These are phyloP conservation scores for Saccharomycopsis amapae DNA, from an alignment of 805 yeast genomes.

Conservation along the genomic window DNA sequence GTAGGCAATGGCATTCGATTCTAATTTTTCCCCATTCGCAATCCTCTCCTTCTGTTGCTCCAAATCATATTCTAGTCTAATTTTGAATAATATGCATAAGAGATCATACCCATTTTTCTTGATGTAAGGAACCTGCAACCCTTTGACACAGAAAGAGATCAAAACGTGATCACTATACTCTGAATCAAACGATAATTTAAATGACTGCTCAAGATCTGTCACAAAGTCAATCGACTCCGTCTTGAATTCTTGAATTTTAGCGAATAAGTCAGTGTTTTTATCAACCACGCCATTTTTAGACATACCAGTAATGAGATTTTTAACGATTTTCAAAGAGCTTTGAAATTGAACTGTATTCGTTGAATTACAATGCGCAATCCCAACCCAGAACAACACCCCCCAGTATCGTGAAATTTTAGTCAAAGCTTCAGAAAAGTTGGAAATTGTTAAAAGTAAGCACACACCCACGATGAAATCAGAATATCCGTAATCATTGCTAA, in stretches of 20 bases:
- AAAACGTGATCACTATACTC: conserved; percentile 36
- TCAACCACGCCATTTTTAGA: conserved; percentile 4
- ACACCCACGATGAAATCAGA: conserved; percentile 25
- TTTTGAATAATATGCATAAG: conserved; percentile 37
- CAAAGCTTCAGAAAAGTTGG: conserved; percentile 35
- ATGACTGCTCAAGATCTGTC: conserved; percentile 3
- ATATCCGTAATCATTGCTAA: conserved; percentile 25
- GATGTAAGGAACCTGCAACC: conserved; percentile 51
- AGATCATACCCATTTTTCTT: conserved; percentile 42
- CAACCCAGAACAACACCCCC: conserved; percentile 17
- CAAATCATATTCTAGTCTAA: conserved; percentile 26
- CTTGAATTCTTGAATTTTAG: background rate
- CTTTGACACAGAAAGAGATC: conserved; percentile 43
- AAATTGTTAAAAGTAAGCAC: conserved; percentile 34
- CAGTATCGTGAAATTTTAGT: conserved; percentile 9
- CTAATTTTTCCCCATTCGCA: background rate
- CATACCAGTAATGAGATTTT: conserved; percentile 6
- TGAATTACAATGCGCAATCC: conserved; percentile 24
- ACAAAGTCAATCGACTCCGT: background rate
- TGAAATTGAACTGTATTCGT: conserved; percentile 28
- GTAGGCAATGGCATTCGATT: conserved; percentile 5
- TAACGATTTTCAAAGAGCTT: conserved; percentile 23
- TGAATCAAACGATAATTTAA: background rate
- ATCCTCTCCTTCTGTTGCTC: background rate
- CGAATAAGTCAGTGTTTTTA: conserved; percentile 1